A percentile compares a stretch with the other conserved stretches of the same genome.
Evolutionary conservation across 208 protist species (phyloP).

Genomic region (Phytomonas sp.): DNA sequence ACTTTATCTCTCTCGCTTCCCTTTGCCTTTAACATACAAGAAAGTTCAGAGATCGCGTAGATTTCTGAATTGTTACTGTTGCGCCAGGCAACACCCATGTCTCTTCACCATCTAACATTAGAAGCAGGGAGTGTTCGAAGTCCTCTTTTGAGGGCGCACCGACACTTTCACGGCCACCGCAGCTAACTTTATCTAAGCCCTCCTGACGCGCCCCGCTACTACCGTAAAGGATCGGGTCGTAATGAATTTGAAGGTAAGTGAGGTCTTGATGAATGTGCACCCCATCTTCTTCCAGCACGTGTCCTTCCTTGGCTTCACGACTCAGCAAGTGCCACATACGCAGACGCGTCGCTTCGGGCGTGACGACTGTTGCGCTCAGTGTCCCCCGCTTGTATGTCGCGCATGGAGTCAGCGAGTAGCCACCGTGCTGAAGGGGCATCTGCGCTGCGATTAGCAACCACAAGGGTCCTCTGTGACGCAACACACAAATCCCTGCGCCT

Average conservation of each 20-base stretch:
- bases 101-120: slow-evolving; percentile 57
- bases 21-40: slow-evolving; percentile 5
- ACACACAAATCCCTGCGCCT: neutral
- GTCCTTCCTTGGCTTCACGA: slow-evolving; percentile 51
- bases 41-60: slow-evolving; percentile 21
- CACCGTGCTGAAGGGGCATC: slow-evolving; percentile 62
- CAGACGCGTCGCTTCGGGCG: slow-evolving; percentile 36
- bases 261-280: slow-evolving; percentile 36
- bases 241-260: neutral
- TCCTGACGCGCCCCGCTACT: no score
- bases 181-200: no score
- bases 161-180: no score
- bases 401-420: slow-evolving; percentile 59
- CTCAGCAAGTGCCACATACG: slow-evolving; percentile 75
- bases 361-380: slow-evolving; percentile 46
- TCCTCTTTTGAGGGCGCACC: no score
- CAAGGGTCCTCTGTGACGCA: slow-evolving; percentile 13
- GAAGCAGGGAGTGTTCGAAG: slow-evolving; percentile 8
- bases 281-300: slow-evolving; percentile 73
- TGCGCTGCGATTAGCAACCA: slow-evolving; percentile 58
- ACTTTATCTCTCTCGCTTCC: no score
- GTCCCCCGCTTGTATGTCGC: slow-evolving; percentile 36
- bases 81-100: slow-evolving; percentile 34
- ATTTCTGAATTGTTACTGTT: slow-evolving; percentile 28
- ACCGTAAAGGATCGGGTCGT: no score